phyloP scores from a whole-genome alignment of 202 grass and related monocot species.

The Elaeis oleifera region DNA sequence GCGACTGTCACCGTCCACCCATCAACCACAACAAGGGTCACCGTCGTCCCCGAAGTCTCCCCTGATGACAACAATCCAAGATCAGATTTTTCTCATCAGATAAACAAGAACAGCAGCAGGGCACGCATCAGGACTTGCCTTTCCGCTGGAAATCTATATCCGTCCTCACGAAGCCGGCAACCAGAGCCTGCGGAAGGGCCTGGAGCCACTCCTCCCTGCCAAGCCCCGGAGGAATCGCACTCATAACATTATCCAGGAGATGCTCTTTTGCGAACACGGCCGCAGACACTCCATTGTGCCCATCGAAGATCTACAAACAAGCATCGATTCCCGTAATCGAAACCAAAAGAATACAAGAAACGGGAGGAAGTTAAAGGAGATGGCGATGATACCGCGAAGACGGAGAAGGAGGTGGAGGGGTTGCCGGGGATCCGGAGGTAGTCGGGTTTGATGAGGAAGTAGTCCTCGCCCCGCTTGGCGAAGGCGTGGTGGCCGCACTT shows the following conservation, averaged over 20 bases:
- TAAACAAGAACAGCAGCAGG: not conserved
- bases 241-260: slow-evolving; percentile 88
- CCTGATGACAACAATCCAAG: slow-evolving; percentile 32
- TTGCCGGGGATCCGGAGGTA: slow-evolving; percentile 63
- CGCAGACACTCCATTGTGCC: slow-evolving; percentile 88
- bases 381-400: slow-evolving; percentile 54
- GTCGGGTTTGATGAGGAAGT: slow-evolving; percentile 79
- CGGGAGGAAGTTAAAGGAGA: not conserved
- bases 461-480: slow-evolving; percentile 92
- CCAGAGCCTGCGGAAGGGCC: slow-evolving; percentile 70
- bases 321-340: not conserved
- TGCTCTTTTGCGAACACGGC: slow-evolving; percentile 92
- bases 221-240: slow-evolving; percentile 77
- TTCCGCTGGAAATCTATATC: slow-evolving; percentile 94
- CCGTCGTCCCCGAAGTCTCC: slow-evolving; percentile 90
- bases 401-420: slow-evolving; percentile 66
- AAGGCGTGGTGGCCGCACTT: slow-evolving; percentile 75
- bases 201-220: slow-evolving; percentile 75
- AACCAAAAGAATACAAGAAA: not conserved
- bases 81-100: slow-evolving; percentile 3
- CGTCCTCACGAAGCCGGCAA: slow-evolving; percentile 91
- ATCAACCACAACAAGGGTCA: slow-evolving; percentile 78
- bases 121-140: slow-evolving; percentile 32
- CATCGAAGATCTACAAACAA: slow-evolving; percentile 73
- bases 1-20: slow-evolving; percentile 77